These are phyloP conservation scores for Nicotiana rustica DNA, from an alignment of 305 asterid species.

Conservation along the genomic window DNA sequence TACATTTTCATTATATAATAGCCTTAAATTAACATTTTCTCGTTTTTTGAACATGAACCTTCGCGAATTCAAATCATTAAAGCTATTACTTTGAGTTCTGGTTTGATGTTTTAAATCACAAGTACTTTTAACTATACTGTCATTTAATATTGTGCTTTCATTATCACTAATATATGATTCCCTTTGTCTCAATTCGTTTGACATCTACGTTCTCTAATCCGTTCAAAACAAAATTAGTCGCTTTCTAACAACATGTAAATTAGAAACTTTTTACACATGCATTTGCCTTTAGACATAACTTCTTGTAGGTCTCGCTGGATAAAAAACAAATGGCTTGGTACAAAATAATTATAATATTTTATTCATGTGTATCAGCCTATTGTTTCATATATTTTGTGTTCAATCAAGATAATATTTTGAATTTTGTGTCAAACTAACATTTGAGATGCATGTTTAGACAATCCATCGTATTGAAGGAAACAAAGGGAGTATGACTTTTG, in stretches of 20 bases:
- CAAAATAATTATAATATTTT: background rate
- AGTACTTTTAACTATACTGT: too few relatives aligned
- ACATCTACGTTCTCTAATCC: background rate
- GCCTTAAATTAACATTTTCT: background rate
- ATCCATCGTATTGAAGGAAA: background rate
- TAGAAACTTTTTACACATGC: background rate
- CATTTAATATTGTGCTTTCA: background rate
- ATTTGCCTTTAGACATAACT: background rate
- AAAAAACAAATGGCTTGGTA: background rate
- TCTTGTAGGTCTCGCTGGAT: background rate
- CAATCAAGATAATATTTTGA: background rate
- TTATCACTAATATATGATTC: background rate
- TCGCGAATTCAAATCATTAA: background rate
- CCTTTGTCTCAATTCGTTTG: background rate
- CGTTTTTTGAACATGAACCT: background rate
- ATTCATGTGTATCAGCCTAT: background rate
- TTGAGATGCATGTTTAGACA: background rate
- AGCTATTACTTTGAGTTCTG: background rate
- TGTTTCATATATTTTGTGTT: background rate
- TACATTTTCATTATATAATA: background rate
- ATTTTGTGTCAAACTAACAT: background rate
- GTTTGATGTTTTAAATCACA: background rate
- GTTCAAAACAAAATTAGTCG: background rate
- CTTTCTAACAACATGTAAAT: background rate
- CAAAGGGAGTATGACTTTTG: background rate